A percentile compares a stretch with the other conserved stretches of the same genome.
phyloP scores from a whole-genome alignment of 768 basidiomycete species.

The Boletus rubescentipes region DNA sequence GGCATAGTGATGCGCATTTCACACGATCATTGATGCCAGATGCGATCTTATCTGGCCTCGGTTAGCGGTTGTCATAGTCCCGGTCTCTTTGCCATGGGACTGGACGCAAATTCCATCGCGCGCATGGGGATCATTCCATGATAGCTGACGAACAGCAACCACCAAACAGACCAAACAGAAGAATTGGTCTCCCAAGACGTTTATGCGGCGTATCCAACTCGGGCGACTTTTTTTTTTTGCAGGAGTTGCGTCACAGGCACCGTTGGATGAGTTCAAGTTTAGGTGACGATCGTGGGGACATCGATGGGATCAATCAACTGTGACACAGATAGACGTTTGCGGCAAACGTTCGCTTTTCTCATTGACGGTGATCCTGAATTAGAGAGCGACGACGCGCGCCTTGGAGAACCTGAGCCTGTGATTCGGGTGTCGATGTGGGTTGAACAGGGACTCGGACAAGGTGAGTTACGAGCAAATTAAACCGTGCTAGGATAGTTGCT shows the following conservation, averaged over 20 bases:
- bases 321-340: neutral
- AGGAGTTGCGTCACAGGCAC: neutral
- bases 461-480: neutral
- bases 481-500: neutral
- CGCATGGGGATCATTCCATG: no score
- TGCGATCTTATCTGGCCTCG: no score
- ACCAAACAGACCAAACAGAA: no score
- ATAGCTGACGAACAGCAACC: no score
- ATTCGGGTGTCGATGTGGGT: neutral
- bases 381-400: neutral
- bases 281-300: neutral
- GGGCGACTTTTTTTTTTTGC: no score
- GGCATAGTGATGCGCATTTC: no score
- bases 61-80: no score
- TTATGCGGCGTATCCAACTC: neutral
- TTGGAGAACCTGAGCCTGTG: no score
- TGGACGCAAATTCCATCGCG: no score
- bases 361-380: no score
- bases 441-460: neutral
- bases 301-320: neutral
- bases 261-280: neutral
- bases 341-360: neutral
- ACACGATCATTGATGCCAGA: no score
- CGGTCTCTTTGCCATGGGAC: no score
- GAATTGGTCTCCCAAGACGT: neutral